Base-by-base conservation (phyloP, 78 protist genomes). In the Cavenderia fasciculata region DNA sequence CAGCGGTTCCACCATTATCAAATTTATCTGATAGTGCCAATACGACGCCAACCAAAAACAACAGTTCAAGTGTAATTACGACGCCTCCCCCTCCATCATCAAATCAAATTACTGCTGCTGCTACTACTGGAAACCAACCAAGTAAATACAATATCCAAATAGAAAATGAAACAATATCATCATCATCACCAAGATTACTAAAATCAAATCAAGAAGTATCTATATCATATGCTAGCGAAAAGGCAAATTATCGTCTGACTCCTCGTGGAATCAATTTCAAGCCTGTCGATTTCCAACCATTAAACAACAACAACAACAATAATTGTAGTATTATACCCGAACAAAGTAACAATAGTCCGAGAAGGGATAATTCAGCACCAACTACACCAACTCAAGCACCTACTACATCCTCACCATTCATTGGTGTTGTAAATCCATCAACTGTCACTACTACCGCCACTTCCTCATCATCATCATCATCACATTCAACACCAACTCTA, bases 401-500 rank as follows among this genome's bases (percentile, higher is more conserved):
- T 44, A 44, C 8, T 6, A 57, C n/a, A n/a, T n/a, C n/a, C n/a
- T n/a, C n/a, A n/a, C n/a, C n/a, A n/a, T n/a, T n/a, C n/a, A n/a
- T n/a, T n/a, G n/a, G n/a, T 23, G 27, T 23, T 27, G n/a, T 36
- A 27, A 23, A 27, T 23, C 27, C 63, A 57, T 36, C 63, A 27
- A 36, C n/a, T 57, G 21, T 3, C 33, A 52, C 33, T 25, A 52
- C n/a, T 25, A 11, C 12, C 5, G n/a, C 16, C 54, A 54, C 19
- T 73, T 54, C 51, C 19, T 63, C 49, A 40, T 31, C 61, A 41
- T 52, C 85, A 40, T 18, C 38, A 40, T 59, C 85, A 41, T 56
- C 85, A 27, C 19, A 2, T 34, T 59, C 70, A 40, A 41, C 68
- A n/a, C 31, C 68, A 59, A 18, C 27, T 29, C 10, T 25, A 44